Evolutionary conservation across 2,329 filamentous ascomycete genomes (phyloP).

Genomic region (Proliferodiscus dingleyae): DNA sequence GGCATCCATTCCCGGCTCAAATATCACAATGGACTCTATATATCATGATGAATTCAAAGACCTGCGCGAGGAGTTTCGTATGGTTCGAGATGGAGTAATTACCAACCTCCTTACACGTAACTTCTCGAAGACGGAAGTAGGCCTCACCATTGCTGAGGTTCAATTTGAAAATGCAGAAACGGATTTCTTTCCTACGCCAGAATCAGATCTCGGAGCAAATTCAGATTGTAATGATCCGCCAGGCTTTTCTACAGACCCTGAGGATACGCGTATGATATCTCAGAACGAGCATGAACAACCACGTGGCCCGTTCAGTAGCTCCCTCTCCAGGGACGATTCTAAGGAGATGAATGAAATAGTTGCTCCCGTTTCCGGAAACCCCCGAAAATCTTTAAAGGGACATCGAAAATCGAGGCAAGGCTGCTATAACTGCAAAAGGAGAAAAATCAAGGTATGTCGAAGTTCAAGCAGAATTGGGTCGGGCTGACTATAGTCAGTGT

Average conservation of each 20-base stretch:
- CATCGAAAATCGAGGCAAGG: slow-evolving; percentile 63
- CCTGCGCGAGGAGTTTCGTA: slow-evolving; percentile 12
- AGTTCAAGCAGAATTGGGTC: neutral
- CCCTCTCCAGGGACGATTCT: neutral
- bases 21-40: neutral
- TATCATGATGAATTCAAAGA: slow-evolving; percentile 6
- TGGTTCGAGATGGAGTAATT: slow-evolving; percentile 1
- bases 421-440: slow-evolving; percentile 63
- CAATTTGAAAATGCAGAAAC: neutral
- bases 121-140: neutral
- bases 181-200: neutral
- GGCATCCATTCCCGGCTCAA: no score
- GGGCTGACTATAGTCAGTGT: slow-evolving; percentile 40
- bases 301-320: neutral
- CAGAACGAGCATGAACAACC: no score
- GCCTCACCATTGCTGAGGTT: neutral
- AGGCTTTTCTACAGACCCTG: no score
- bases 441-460: slow-evolving; percentile 55
- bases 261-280: no score
- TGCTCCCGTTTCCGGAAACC: neutral
- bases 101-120: neutral
- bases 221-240: neutral
- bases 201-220: neutral
- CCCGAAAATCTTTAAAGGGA: slow-evolving; percentile 41
- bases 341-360: neutral